Percentiles rank a stretch among this genome's conserved stretches.
phyloP scores from a whole-genome alignment of 148 eudicot genomes.

The Pouteria glomerata region DNA sequence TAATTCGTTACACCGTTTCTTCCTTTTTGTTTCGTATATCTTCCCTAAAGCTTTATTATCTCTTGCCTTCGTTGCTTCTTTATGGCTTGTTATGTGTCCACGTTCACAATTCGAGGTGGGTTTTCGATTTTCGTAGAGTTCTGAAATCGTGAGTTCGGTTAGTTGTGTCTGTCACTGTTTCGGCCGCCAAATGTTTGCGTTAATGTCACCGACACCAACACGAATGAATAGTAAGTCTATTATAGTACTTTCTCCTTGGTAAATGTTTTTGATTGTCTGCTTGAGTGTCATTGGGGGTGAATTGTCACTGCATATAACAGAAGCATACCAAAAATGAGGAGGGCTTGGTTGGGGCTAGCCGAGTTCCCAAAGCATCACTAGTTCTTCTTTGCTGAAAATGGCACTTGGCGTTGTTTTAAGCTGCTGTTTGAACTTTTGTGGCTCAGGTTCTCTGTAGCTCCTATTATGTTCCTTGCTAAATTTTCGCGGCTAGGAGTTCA shows the following conservation, averaged over 20 bases:
- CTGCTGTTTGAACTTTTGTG: not conserved
- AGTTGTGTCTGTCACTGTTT: not conserved
- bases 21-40: not conserved
- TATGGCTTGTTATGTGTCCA: no score
- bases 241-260: not conserved
- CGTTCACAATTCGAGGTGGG: not conserved
- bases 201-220: not conserved
- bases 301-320: not conserved
- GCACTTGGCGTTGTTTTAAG: not conserved
- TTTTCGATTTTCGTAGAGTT: no score
- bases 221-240: no score
- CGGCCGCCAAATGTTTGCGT: slow-evolving; percentile 7
- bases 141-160: not conserved
- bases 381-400: not conserved
- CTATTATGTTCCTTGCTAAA: slow-evolving; percentile 14
- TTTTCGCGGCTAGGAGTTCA: slow-evolving; percentile 18
- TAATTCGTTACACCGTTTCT: not conserved
- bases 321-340: not conserved
- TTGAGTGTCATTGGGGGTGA: not conserved
- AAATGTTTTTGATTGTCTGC: not conserved
- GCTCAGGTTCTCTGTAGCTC: slow-evolving; percentile 5
- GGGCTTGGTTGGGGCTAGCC: not conserved
- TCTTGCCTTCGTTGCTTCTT: no score
- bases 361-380: not conserved
- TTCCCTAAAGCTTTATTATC: no score